These are phyloP conservation scores for Physcomitrium patens DNA, from an alignment of 225 moss, liverwort and hornwort genomes.

Conservation along the genomic window DNA sequence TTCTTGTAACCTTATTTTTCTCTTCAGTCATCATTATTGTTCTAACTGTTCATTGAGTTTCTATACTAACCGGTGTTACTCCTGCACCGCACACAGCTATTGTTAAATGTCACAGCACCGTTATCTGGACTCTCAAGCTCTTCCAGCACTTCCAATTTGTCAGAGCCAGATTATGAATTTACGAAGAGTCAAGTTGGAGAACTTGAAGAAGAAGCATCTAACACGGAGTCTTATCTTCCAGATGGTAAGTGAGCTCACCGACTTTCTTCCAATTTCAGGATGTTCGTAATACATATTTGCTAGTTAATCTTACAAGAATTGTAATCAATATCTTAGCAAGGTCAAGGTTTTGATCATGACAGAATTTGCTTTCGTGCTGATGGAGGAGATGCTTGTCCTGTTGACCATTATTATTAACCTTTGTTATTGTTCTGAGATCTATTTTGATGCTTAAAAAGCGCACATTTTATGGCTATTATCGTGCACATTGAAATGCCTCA, in stretches of 20 bases:
- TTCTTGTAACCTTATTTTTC: conserved; percentile 5
- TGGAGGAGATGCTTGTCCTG: conserved; percentile 10
- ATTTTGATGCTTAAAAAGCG: not conserved
- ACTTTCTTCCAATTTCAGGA: conserved; percentile 1
- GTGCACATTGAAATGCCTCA: not conserved
- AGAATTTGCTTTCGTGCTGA: conserved; percentile 5
- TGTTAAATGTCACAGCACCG: conserved; percentile 54
- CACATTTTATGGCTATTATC: conserved; percentile 4
- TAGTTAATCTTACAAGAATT: conserved; percentile 15
- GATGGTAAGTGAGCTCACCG: conserved; percentile 45
- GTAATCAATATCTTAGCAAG: conserved; percentile 8
- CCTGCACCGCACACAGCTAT: conserved; percentile 42
- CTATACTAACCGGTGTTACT: conserved; percentile 30
- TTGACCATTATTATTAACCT: conserved; percentile 10
- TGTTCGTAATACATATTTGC: conserved; percentile 15
- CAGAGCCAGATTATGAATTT: conserved; percentile 46
- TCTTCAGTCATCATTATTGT: conserved; percentile 21
- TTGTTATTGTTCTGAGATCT: conserved; percentile 18
- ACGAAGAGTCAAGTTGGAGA: conserved; percentile 40
- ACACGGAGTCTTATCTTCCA: conserved; percentile 50
- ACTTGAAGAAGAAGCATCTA: conserved; percentile 37
- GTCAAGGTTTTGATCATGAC: conserved; percentile 10
- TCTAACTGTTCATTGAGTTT: not conserved
- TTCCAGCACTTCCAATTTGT: conserved; percentile 36
- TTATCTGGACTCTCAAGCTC: conserved; percentile 59